A percentile compares a stretch with the other conserved stretches of the same genome.
These are phyloP conservation scores for Jamesozyma spencerorum DNA, from an alignment of 805 yeast species.

Conservation along the genomic window DNA sequence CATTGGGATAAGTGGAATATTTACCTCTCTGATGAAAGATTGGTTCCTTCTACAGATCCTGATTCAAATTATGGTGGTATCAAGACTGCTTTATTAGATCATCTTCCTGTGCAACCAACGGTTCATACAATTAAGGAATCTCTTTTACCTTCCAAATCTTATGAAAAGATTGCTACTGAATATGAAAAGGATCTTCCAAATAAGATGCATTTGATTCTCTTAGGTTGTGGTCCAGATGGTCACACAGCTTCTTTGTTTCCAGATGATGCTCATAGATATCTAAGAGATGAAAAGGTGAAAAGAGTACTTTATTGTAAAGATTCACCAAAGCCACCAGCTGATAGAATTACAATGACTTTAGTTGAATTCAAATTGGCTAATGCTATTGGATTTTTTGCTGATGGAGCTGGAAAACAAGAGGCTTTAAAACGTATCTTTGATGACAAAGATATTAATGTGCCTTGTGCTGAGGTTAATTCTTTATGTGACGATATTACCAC, in stretches of 20 bases:
- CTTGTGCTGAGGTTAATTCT: slow-evolving; percentile 67
- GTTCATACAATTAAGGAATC: slow-evolving; percentile 59
- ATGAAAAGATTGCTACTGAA: slow-evolving; percentile 49
- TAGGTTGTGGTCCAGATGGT: slow-evolving; percentile 95
- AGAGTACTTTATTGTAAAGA: slow-evolving; percentile 60
- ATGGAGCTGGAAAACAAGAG: slow-evolving; percentile 75
- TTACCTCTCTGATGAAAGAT: slow-evolving; percentile 83
- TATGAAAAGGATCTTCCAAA: slow-evolving; percentile 53
- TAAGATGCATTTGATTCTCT: slow-evolving; percentile 52
- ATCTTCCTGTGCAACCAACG: slow-evolving; percentile 34
- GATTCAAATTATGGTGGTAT: slow-evolving; percentile 85
- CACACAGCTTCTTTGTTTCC: slow-evolving; percentile 93
- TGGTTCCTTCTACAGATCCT: slow-evolving; percentile 70
- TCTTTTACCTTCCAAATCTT: slow-evolving; percentile 44
- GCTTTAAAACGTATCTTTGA: slow-evolving; percentile 64
- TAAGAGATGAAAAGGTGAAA: slow-evolving; percentile 39
- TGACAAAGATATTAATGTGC: slow-evolving; percentile 41
- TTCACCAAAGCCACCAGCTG: slow-evolving; percentile 90
- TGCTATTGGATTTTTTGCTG: slow-evolving; percentile 72
- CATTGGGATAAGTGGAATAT: slow-evolving; percentile 73
- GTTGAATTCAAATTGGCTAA: slow-evolving; percentile 49
- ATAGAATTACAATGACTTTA: slow-evolving; percentile 82
- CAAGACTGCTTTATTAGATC: slow-evolving; percentile 49
- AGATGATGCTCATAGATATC: slow-evolving; percentile 47
- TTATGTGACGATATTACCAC: slow-evolving; percentile 43